Evolutionary conservation across 352 stramenopile genomes (phyloP).

Genomic region (Thraustochytrium striatum): DNA sequence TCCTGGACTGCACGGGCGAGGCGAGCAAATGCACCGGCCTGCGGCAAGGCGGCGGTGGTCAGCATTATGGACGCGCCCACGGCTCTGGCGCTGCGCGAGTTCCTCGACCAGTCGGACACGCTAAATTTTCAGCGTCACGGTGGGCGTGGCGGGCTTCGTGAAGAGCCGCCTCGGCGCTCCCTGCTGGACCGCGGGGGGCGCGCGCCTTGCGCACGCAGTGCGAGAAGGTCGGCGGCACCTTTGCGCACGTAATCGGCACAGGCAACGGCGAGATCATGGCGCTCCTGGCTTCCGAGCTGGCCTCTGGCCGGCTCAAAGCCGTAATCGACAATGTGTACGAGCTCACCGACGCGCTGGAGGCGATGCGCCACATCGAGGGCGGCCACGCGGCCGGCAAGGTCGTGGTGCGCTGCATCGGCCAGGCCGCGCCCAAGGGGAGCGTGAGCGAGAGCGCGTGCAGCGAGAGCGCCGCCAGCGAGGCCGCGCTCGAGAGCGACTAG

Average conservation of each 20-base stretch:
- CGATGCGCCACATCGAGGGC: constrained; percentile 11
- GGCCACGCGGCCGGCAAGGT: constrained; percentile 38
- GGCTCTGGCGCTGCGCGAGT: constrained; percentile 27
- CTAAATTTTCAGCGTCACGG: constrained; percentile 2
- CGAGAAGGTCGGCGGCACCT: constrained; percentile 3
- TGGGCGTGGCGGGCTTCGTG: constrained; percentile 44
- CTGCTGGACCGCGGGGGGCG: background rate
- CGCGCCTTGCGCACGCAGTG: constrained; percentile 4
- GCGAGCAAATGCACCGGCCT: constrained; percentile 33
- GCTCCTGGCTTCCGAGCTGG: background rate
- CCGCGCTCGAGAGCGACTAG: no score
- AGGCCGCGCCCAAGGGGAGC: no score
- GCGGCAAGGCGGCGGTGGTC: constrained; percentile 23
- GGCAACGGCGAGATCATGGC: constrained; percentile 42
- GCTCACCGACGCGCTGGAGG: constrained; percentile 9
- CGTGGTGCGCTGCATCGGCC: constrained; percentile 23
- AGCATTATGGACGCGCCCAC: constrained; percentile 48
- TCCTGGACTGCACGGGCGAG: constrained; percentile 51
- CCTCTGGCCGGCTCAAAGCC: constrained; percentile 12
- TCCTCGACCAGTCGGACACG: constrained; percentile 42
- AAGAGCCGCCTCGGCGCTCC: background rate
- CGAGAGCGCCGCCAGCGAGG: no score
- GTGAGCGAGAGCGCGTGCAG: no score
- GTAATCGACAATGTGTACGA: constrained; percentile 37
- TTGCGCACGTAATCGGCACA: constrained; percentile 46